Evolutionary conservation across 129 eudicot species (phyloP).

Genomic region (Silybum marianum): DNA sequence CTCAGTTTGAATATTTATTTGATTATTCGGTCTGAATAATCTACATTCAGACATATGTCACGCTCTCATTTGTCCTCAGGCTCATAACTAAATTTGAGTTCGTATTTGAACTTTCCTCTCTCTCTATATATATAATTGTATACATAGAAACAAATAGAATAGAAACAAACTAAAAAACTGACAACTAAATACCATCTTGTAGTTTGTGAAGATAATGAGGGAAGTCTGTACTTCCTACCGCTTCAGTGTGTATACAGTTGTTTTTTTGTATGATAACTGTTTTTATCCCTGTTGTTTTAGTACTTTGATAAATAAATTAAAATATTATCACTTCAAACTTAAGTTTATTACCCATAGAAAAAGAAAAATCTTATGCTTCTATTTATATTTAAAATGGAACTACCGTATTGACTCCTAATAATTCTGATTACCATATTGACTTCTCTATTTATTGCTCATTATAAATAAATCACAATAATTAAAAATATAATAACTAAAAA

Average conservation of each 20-base stretch:
- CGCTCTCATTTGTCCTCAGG: too few relatives aligned
- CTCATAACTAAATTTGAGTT: too few relatives aligned
- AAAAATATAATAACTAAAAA: neutral
- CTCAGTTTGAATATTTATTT: too few relatives aligned
- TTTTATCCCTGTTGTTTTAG: neutral
- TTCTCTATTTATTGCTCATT: neutral
- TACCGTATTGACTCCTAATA: neutral
- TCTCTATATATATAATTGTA: neutral
- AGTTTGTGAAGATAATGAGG: neutral
- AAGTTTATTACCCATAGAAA: neutral
- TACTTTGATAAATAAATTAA: neutral
- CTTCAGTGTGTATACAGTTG: neutral
- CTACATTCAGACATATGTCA: too few relatives aligned
- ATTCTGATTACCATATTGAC: neutral
- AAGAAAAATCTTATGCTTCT: neutral
- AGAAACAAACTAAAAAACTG: neutral
- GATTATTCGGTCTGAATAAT: too few relatives aligned
- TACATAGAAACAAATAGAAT: neutral
- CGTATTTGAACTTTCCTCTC: too few relatives aligned
- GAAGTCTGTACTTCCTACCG: neutral
- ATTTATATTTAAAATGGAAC: neutral
- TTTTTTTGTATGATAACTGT: neutral
- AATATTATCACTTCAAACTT: neutral
- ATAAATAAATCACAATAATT: neutral
- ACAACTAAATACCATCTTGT: neutral